Conservation (phyloP, 2,329 filamentous ascomycete species). For the Epichloe bromicola region DNA sequence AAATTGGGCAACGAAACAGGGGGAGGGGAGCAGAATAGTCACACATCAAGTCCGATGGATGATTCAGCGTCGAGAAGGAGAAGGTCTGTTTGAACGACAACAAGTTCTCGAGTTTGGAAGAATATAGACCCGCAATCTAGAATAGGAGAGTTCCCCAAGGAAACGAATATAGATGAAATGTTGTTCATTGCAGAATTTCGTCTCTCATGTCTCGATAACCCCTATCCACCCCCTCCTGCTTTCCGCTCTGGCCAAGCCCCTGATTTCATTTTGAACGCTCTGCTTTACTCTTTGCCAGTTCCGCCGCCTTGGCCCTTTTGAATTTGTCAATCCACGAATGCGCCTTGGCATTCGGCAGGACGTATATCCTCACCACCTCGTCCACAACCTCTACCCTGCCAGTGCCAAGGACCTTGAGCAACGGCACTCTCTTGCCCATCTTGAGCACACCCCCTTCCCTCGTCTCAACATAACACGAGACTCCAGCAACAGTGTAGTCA, state of each 20-base stretch:
- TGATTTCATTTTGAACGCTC: neutral
- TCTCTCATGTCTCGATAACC: neutral
- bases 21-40: neutral
- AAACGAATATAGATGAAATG: no score
- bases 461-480: conserved; percentile 89
- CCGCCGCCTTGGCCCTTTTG: conserved; percentile 56
- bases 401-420: conserved; percentile 60
- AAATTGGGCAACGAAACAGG: neutral
- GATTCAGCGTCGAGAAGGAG: neutral
- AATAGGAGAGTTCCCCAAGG: no score
- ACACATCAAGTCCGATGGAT: neutral
- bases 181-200: no score
- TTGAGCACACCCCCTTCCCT: conserved; percentile 73
- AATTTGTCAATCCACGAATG: conserved; percentile 72
- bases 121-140: no score
- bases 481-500: conserved; percentile 50
- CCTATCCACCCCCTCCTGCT: neutral
- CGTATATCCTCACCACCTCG: conserved; percentile 67
- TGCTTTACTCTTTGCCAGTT: conserved; percentile 19
- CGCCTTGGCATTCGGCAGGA: conserved; percentile 61
- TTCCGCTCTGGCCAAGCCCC: neutral
- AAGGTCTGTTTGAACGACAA: neutral
- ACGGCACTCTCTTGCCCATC: conserved; percentile 69
- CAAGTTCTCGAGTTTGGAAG: no score
- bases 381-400: conserved; percentile 83